Conservation (phyloP, 106 monocot species). For the Iris macrosiphon region DNA sequence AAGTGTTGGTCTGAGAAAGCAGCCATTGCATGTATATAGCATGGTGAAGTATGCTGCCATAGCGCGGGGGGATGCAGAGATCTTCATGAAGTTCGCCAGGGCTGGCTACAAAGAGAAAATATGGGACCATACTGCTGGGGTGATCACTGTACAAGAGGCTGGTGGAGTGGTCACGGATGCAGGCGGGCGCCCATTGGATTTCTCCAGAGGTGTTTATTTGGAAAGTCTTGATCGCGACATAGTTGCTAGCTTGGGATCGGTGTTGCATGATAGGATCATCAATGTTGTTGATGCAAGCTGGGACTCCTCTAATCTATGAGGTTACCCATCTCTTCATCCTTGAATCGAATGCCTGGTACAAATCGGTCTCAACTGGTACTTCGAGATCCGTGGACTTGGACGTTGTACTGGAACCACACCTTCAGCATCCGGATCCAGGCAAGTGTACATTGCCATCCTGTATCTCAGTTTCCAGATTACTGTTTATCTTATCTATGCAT, state of each 20-base stretch:
- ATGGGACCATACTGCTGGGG: slow-evolving; percentile 97
- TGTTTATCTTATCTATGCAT: no score
- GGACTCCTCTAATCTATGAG: slow-evolving; percentile 83
- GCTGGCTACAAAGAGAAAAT: slow-evolving; percentile 90
- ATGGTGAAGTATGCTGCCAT: slow-evolving; percentile 98
- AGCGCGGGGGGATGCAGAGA: slow-evolving; percentile 86
- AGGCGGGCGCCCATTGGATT: slow-evolving; percentile 70
- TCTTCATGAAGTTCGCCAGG: slow-evolving; percentile 94
- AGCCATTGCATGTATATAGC: slow-evolving; percentile 82
- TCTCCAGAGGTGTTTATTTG: slow-evolving; percentile 65
- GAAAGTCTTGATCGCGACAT: slow-evolving; percentile 82
- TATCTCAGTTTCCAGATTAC: no score
- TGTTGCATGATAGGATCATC: slow-evolving; percentile 74
- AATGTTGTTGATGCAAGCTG: slow-evolving; percentile 83
- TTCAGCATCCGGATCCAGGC: no score
- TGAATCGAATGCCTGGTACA: no score
- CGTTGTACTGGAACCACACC: no score
- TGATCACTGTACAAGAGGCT: slow-evolving; percentile 80
- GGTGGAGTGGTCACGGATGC: slow-evolving; percentile 95
- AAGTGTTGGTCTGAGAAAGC: slow-evolving; percentile 75
- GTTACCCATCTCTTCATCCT: no score
- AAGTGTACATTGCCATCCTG: no score
- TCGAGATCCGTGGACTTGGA: no score
- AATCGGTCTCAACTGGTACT: no score
- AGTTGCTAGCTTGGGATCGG: slow-evolving; percentile 74